Percentiles rank a stretch among this genome's conserved stretches.
Evolutionary conservation across 176 grass and related monocot genomes (phyloP).

Genomic region (Ampelocalamus luodianensis): DNA sequence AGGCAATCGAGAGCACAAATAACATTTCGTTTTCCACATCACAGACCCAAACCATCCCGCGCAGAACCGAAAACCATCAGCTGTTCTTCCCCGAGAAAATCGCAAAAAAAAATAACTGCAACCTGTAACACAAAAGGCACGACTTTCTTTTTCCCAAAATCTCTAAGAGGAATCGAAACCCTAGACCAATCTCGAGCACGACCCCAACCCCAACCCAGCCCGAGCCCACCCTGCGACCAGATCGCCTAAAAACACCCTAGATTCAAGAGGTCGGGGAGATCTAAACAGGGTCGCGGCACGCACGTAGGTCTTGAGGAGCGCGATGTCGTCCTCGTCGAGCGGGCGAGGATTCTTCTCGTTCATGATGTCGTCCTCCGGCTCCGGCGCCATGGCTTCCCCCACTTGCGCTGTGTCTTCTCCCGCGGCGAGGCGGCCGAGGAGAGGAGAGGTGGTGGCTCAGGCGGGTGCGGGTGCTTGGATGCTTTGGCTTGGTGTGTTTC

Average conservation of each 20-base stretch:
- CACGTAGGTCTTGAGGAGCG: conserved; percentile 87
- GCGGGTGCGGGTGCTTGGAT: background rate
- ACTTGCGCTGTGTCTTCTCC: background rate
- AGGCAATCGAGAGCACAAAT: background rate
- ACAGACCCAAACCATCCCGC: background rate
- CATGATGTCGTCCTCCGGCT: conserved; percentile 71
- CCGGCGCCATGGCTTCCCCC: conserved; percentile 65
- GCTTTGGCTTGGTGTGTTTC: background rate
- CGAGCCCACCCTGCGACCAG: background rate
- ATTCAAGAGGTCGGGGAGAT: conserved; percentile 25
- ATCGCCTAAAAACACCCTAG: conserved; percentile 13
- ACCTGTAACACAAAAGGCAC: background rate
- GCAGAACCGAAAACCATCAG: background rate
- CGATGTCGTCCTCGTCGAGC: conserved; percentile 89
- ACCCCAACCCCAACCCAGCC: background rate
- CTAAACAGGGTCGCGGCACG: background rate
- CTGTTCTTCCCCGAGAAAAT: background rate
- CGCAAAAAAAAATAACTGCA: background rate
- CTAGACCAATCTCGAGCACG: background rate
- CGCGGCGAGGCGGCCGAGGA: background rate
- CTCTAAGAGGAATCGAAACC: conserved; percentile 18
- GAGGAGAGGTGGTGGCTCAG: conserved; percentile 2
- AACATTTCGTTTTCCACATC: background rate
- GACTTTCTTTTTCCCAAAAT: too few relatives aligned
- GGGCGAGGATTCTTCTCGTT: conserved; percentile 76